Evolutionary conservation across 2,329 filamentous ascomycete genomes (phyloP), one percentile per base, ranked within the genome.

Genomic region (Colletotrichum cereale): DNA sequence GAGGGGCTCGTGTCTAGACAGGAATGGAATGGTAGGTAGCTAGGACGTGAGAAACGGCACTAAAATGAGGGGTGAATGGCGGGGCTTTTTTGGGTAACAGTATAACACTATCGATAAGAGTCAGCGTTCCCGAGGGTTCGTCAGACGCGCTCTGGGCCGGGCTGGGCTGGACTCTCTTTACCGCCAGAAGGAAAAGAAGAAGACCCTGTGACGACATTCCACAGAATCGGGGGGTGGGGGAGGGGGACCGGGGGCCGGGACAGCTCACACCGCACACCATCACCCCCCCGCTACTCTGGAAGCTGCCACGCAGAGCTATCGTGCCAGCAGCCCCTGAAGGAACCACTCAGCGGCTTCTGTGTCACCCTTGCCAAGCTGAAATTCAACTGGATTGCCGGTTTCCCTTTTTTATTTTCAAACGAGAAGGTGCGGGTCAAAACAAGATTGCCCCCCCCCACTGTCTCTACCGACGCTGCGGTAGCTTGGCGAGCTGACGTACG

Each of bases 401-500:
- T 40, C 55, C 36, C 31, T 52, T 14, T 52, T 31, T 62, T 38
- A 12, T 44, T 42, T 55, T 63, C 24, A 34, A 24, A 63, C 18
- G 26, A n/a, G 21, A 52, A 40, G 26, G 26, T 24, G 61, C 61
- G 61, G 61, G 61, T 55, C 61, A 63, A 63, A 63, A 44, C 61
- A 63, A 55, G 36, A 63, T 63, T 63, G 34, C 31, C 47, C 44
- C n/a, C 7, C 16, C 42, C 24, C 24, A 40, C 58, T 29, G 21
- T 14, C 31, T 61, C 38, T 48, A 48, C 60, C 31, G 60, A 50
- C 31, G 48, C 38, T 60, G 26, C 18, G 61, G 47, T 26, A 63
- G 61, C 61, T 63, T 63, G 61, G 61, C 61, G 61, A 50, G 36
- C n/a, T 42, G 47, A 63, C 61, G 61, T 63, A 63, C 48, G 40